A percentile compares a stretch with the other conserved stretches of the same genome.
These are phyloP conservation scores for Chytriomyces sp. DNA, from an alignment of 192 early-diverging fungal species.

Conservation along the genomic window DNA sequence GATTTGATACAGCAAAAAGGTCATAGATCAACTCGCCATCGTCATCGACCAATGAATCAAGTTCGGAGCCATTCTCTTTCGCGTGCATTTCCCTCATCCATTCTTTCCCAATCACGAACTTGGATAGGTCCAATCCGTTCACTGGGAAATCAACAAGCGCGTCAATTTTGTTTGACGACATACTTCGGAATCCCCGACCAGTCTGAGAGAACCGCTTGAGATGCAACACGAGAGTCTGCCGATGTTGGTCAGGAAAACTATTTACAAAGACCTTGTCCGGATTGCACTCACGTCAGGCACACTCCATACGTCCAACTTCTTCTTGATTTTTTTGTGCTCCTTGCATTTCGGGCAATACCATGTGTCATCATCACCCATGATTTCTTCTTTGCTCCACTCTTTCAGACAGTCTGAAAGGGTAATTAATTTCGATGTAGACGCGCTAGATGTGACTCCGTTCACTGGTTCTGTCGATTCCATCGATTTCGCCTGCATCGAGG, in stretches of 20 bases:
- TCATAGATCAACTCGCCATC: conserved; percentile 54
- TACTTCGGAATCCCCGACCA: conserved; percentile 57
- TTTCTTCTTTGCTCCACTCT: conserved; percentile 75
- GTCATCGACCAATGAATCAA: conserved; percentile 11
- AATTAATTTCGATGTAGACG: conserved; percentile 27
- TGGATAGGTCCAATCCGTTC: conserved; percentile 61
- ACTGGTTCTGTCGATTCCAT: too few relatives aligned
- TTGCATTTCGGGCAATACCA: conserved; percentile 83
- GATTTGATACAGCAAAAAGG: conserved; percentile 77
- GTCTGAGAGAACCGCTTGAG: conserved; percentile 74
- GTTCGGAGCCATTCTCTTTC: background rate
- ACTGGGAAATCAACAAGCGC: conserved; percentile 73
- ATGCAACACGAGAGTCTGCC: conserved; percentile 72
- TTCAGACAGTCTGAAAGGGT: conserved; percentile 70
- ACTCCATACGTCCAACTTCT: conserved; percentile 79
- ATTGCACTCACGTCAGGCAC: conserved; percentile 64
- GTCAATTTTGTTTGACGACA: conserved; percentile 73
- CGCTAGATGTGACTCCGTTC: background rate
- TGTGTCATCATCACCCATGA: conserved; percentile 71
- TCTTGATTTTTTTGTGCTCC: conserved; percentile 73
- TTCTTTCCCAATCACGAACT: conserved; percentile 31
- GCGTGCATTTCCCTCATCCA: conserved; percentile 22
- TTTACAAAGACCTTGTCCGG: background rate
- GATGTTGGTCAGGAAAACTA: conserved; percentile 1
- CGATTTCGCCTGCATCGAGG: background rate